Evolutionary conservation across 495 filamentous ascomycete species (phyloP).

Genomic region (Opeltia flavorubescens): DNA sequence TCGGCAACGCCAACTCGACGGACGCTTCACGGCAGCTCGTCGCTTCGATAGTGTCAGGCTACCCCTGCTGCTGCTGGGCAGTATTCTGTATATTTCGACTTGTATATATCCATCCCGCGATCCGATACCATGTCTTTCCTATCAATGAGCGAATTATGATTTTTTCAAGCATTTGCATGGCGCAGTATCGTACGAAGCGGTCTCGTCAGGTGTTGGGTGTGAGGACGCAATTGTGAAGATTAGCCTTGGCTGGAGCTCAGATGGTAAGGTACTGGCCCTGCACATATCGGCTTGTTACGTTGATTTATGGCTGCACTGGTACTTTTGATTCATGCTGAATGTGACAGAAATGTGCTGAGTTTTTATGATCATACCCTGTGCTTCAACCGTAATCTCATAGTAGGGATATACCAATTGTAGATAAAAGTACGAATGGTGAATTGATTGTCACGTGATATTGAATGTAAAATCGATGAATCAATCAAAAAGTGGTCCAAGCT

Average conservation of each 20-base stretch:
- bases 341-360: no score
- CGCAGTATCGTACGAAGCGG: neutral
- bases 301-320: no score
- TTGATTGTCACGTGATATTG: no score
- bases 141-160: conserved; percentile 9
- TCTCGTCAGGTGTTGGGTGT: neutral
- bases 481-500: neutral
- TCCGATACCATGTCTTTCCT: conserved; percentile 10
- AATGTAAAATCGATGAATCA: neutral
- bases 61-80: neutral
- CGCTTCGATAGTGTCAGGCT: conserved; percentile 12
- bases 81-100: conserved; percentile 1
- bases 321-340: no score
- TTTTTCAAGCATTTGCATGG: conserved; percentile 1
- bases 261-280: no score
- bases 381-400: no score
- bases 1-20: conserved; percentile 15
- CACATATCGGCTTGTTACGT: no score
- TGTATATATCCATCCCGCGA: conserved; percentile 12
- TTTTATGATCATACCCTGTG: no score
- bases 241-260: no score
- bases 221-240: no score
- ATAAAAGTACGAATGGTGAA: no score
- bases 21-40: conserved; percentile 5
- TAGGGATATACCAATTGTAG: neutral